A percentile compares a stretch with the other conserved stretches of the same genome.
These are phyloP conservation scores for Claviceps humidiphila DNA, from an alignment of 2,329 filamentous ascomycete genomes.

Conservation along the genomic window DNA sequence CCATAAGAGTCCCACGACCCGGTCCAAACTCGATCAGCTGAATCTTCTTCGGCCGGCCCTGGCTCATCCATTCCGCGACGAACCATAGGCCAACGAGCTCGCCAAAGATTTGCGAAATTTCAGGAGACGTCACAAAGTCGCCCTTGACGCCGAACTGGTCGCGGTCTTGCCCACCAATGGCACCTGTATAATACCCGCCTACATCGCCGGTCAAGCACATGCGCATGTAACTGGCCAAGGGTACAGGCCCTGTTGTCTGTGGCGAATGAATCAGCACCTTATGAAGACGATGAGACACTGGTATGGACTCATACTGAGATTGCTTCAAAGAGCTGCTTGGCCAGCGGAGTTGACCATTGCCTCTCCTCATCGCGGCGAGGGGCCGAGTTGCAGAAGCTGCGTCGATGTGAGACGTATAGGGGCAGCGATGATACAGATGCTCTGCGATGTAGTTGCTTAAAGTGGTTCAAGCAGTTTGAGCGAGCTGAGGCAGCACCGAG, in stretches of 20 bases:
- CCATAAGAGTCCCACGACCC: slow-evolving; percentile 90
- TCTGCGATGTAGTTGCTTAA: no score
- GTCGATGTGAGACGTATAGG: not conserved
- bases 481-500: not conserved
- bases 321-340: slow-evolving; percentile 73
- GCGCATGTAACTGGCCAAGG: slow-evolving; percentile 91
- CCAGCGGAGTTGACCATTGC: slow-evolving; percentile 85
- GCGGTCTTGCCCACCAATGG: slow-evolving; percentile 44
- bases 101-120: slow-evolving; percentile 95
- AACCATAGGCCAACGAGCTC: slow-evolving; percentile 92
- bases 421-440: not conserved
- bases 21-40: slow-evolving; percentile 91
- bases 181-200: slow-evolving; percentile 85
- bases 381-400: not conserved
- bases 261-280: not conserved
- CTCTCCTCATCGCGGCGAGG: slow-evolving; percentile 25
- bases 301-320: slow-evolving; percentile 51
- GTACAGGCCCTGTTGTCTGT: slow-evolving; percentile 69
- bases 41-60: slow-evolving; percentile 60
- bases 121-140: slow-evolving; percentile 93
- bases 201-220: slow-evolving; percentile 89
- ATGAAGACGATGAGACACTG: no score
- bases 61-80: slow-evolving; percentile 90
- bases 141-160: slow-evolving; percentile 90
- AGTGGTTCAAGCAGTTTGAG: not conserved